Conservation (phyloP, 2,329 filamentous ascomycete genomes). For the Calonectria naviculata region DNA sequence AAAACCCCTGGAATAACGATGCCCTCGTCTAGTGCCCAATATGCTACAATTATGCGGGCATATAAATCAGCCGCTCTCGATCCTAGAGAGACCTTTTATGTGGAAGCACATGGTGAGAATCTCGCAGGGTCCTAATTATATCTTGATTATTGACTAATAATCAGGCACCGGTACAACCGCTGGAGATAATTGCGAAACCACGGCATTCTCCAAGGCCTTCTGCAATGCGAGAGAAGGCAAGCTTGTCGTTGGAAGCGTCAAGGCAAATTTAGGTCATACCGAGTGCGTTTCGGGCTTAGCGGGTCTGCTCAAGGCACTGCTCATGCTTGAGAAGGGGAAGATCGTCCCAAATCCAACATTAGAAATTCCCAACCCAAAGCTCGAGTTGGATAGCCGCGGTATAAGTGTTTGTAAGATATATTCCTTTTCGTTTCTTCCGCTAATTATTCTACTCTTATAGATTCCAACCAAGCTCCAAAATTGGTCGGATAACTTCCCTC, state of each 20-base stretch:
- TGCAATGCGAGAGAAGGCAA: neutral
- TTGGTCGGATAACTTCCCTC: neutral
- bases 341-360: neutral
- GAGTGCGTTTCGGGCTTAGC: neutral
- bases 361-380: neutral
- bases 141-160: neutral
- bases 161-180: neutral
- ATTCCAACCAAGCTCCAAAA: neutral
- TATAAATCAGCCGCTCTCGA: neutral
- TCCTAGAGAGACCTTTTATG: neutral
- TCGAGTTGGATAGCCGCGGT: neutral
- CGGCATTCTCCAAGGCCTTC: neutral
- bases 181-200: neutral
- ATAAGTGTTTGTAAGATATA: neutral
- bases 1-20: neutral
- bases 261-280: neutral
- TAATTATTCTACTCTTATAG: neutral
- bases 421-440: neutral
- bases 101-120: neutral
- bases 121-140: neutral
- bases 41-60: neutral
- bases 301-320: neutral
- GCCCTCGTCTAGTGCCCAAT: neutral
- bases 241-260: neutral
- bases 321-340: neutral